A percentile compares a stretch with the other conserved stretches of the same genome.
Conservation (phyloP, 768 basidiomycete genomes). For the Mycena leptocephala region DNA sequence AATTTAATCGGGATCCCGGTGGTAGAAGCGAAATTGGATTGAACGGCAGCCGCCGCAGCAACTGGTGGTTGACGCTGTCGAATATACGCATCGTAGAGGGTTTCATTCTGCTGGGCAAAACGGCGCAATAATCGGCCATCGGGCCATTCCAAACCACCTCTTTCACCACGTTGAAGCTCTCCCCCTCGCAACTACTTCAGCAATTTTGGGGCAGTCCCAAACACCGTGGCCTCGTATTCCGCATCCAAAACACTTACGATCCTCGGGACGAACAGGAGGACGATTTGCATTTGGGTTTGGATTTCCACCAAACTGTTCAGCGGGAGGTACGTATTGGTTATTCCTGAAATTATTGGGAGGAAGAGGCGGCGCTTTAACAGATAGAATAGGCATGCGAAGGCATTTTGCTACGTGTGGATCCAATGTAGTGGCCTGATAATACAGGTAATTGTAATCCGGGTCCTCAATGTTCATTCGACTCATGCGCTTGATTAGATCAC, state of each 20-base stretch:
- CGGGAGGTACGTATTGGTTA: constrained; percentile 5
- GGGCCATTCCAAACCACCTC: constrained; percentile 1
- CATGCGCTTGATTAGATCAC: constrained; percentile 1
- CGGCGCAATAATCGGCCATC: background rate
- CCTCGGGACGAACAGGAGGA: background rate
- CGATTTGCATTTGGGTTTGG: background rate
- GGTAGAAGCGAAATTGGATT: background rate
- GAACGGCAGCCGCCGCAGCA: background rate
- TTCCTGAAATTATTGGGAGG: constrained; percentile 16
- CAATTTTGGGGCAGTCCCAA: background rate
- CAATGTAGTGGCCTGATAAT: constrained; percentile 5
- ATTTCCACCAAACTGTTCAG: no score
- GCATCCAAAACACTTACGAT: constrained; percentile 1
- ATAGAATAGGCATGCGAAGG: background rate
- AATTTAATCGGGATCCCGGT: background rate
- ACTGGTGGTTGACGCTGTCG: background rate
- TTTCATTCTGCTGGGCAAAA: background rate
- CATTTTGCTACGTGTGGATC: constrained; percentile 18
- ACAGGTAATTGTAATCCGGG: constrained; percentile 12
- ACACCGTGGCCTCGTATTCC: background rate
- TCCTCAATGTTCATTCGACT: background rate
- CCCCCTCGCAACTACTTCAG: background rate
- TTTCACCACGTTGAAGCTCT: background rate
- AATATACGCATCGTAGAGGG: background rate
- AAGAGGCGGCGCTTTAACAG: background rate